Conservation (phyloP, 176 grass and related monocot species). For the Lolium perenne region DNA sequence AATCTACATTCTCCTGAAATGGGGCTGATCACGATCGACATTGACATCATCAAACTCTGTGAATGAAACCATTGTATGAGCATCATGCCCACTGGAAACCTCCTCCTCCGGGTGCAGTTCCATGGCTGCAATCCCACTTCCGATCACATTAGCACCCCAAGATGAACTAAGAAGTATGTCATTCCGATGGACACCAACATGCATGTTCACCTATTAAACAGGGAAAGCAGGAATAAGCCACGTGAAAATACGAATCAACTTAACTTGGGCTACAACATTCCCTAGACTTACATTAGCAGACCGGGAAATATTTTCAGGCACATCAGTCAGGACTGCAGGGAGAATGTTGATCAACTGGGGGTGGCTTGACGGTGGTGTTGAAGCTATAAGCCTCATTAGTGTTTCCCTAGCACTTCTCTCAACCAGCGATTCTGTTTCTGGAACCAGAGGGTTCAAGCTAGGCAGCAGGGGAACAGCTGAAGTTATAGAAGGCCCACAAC, state of each 20-base stretch:
- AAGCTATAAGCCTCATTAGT: slow-evolving; percentile 82
- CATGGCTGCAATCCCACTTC: slow-evolving; percentile 37
- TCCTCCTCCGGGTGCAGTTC: slow-evolving; percentile 41
- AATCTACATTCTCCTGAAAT: slow-evolving; percentile 25
- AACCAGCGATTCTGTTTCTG: slow-evolving; percentile 66
- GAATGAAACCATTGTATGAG: neutral
- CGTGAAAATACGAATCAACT: neutral
- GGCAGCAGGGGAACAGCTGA: slow-evolving; percentile 67
- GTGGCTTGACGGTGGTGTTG: slow-evolving; percentile 48
- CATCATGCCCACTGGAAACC: slow-evolving; percentile 27
- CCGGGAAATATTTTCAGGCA: slow-evolving; percentile 44
- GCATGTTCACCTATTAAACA: slow-evolving; percentile 51
- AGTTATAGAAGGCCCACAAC: slow-evolving; percentile 77
- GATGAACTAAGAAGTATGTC: slow-evolving; percentile 31
- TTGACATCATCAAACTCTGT: slow-evolving; percentile 27
- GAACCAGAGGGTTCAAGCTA: slow-evolving; percentile 66
- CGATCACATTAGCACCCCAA: slow-evolving; percentile 44
- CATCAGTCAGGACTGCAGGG: slow-evolving; percentile 46
- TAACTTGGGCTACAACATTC: neutral
- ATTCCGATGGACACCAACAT: slow-evolving; percentile 22
- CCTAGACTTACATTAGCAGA: slow-evolving; percentile 49
- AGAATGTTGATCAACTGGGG: slow-evolving; percentile 60
- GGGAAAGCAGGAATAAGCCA: slow-evolving; percentile 24
- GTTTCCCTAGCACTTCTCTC: slow-evolving; percentile 95
- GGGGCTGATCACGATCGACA: slow-evolving; percentile 32